Evolutionary conservation across 1,284 basidiomycete genomes (phyloP).

Genomic region (Fomitopsis betulina): DNA sequence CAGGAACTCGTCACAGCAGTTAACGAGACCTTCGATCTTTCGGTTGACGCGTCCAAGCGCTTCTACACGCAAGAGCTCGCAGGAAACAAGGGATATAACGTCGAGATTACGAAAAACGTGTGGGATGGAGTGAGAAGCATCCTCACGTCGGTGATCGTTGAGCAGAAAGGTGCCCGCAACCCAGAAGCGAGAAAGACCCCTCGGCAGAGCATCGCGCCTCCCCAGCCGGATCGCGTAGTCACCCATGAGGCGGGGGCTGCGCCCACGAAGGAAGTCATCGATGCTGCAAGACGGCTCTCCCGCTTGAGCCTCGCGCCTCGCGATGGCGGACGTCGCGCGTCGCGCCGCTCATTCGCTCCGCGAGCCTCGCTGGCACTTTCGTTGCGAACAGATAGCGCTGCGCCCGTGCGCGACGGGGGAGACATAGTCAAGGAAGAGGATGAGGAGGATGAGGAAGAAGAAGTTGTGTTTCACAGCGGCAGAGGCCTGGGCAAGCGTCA

Average conservation of each 20-base stretch:
- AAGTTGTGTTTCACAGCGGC: neutral
- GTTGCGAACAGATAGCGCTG: neutral
- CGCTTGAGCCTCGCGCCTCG: neutral
- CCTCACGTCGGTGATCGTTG: neutral
- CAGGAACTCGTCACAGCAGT: neutral
- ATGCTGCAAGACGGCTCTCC: neutral
- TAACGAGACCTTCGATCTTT: neutral
- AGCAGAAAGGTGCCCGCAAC: neutral
- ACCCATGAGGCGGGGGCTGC: neutral
- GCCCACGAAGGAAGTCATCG: neutral
- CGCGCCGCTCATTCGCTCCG: neutral
- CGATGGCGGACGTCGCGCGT: neutral
- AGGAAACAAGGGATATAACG: neutral
- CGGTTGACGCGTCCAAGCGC: neutral
- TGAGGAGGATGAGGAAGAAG: neutral
- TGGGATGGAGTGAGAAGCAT: neutral
- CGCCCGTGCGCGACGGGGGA: neutral
- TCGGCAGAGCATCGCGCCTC: neutral
- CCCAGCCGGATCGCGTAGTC: constrained; percentile 1
- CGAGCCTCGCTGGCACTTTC: neutral
- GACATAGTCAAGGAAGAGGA: neutral
- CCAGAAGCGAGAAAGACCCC: neutral
- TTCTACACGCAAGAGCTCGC: constrained; percentile 2
- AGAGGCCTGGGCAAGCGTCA: neutral
- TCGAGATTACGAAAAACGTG: neutral